Evolutionary conservation across 257 asterid species (phyloP).

Genomic region (Nicotiana attenuata): DNA sequence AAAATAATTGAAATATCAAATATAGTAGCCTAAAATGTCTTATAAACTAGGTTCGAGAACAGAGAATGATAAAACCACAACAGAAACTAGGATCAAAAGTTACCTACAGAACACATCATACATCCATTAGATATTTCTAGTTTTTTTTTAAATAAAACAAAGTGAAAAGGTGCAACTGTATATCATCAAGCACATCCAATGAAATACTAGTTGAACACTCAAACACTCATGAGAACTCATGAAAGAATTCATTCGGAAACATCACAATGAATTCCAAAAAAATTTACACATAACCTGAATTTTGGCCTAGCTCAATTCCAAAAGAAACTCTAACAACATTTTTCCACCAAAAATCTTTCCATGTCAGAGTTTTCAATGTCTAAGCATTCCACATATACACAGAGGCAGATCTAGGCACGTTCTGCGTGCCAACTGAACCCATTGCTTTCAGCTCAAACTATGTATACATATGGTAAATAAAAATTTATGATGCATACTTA

Average conservation of each 20-base stretch:
- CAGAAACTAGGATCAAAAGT: not conserved
- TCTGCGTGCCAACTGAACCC: not conserved
- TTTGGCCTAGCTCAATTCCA: not conserved
- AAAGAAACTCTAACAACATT: not conserved
- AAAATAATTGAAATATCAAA: not conserved
- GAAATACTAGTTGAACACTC: not conserved
- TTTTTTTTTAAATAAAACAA: not conserved
- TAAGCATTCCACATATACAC: not conserved
- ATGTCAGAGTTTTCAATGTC: not conserved
- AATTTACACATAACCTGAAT: not conserved
- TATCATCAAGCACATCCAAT: not conserved
- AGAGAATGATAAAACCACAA: not conserved
- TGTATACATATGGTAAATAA: not conserved
- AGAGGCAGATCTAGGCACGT: not conserved
- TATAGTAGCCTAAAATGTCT: not conserved
- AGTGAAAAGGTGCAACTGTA: not conserved
- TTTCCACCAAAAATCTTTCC: not conserved
- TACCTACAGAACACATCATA: not conserved
- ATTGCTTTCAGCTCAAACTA: not conserved
- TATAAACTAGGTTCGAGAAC: not conserved
- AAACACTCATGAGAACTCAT: not conserved
- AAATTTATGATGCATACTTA: not conserved
- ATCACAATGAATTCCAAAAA: not conserved
- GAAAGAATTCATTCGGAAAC: not conserved
- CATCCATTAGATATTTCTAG: not conserved